Conservation (phyloP, 73 alveolate genomes). For the Stentor coeruleus region DNA sequence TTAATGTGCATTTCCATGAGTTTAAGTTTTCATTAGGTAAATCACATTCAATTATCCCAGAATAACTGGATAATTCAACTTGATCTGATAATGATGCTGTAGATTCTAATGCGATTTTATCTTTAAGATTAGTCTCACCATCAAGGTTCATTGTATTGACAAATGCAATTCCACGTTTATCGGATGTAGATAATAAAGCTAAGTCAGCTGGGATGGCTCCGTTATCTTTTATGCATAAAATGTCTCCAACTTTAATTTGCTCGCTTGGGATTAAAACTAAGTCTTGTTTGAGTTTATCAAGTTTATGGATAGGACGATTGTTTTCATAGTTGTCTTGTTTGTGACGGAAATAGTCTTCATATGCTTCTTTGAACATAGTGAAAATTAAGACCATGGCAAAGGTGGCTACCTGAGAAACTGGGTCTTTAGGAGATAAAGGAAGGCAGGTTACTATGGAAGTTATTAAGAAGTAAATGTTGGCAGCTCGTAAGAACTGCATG, state of each 20-base stretch:
- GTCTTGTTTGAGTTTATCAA: slow-evolving; percentile 31
- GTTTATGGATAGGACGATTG: slow-evolving; percentile 31
- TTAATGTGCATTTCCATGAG: background rate
- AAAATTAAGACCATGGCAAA: slow-evolving; percentile 78
- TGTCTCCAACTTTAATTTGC: slow-evolving; percentile 56
- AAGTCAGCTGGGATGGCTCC: slow-evolving; percentile 83
- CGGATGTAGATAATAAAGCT: slow-evolving; percentile 56
- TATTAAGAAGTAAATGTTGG: slow-evolving; percentile 66
- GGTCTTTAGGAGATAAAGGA: slow-evolving; percentile 86
- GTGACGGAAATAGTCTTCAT: slow-evolving; percentile 74
- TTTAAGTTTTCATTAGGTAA: background rate
- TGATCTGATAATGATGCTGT: slow-evolving; percentile 33
- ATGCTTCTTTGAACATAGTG: slow-evolving; percentile 94
- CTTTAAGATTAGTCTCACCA: slow-evolving; percentile 84
- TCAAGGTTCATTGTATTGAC: slow-evolving; percentile 75
- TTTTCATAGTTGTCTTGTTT: slow-evolving; percentile 56
- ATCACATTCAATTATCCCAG: slow-evolving; percentile 17
- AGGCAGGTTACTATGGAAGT: slow-evolving; percentile 78
- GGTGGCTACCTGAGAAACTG: slow-evolving; percentile 87
- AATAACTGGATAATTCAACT: background rate
- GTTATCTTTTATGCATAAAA: slow-evolving; percentile 48
- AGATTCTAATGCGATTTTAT: slow-evolving; percentile 54
- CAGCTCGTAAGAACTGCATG: slow-evolving; percentile 68
- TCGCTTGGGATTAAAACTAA: slow-evolving; percentile 47
- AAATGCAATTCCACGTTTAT: slow-evolving; percentile 54